Evolutionary conservation across 2,329 filamentous ascomycete species (phyloP).

Genomic region (Phialocephala subalpina): DNA sequence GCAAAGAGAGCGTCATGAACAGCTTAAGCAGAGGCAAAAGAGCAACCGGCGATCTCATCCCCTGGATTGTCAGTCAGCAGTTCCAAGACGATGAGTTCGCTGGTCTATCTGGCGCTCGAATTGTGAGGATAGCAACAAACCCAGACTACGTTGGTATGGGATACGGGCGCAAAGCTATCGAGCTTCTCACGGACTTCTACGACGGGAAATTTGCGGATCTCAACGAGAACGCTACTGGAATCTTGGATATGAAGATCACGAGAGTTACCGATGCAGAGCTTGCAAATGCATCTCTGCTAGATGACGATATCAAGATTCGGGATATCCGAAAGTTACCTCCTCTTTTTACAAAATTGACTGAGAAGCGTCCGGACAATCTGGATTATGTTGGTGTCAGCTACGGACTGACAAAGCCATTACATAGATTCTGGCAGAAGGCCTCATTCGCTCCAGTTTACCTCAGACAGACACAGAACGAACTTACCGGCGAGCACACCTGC

Average conservation of each 20-base stretch:
- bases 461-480: conserved; percentile 92
- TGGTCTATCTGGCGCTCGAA: conserved; percentile 85
- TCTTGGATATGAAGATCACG: conserved; percentile 68
- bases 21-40: conserved; percentile 88
- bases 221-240: conserved; percentile 70
- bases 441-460: conserved; percentile 91
- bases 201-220: conserved; percentile 90
- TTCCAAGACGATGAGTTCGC: conserved; percentile 99
- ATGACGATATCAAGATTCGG: conserved; percentile 88
- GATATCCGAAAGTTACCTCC: conserved; percentile 94
- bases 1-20: conserved; percentile 89
- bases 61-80: conserved; percentile 97
- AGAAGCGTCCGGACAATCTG: conserved; percentile 79
- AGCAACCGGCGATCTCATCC: conserved; percentile 91
- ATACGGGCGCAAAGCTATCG: conserved; percentile 87
- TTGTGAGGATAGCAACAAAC: conserved; percentile 96
- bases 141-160: conserved; percentile 93
- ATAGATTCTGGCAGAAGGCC: conserved; percentile 96
- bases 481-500: conserved; percentile 97
- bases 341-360: conserved; percentile 86
- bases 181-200: conserved; percentile 91
- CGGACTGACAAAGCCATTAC: conserved; percentile 84
- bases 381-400: conserved; percentile 98
- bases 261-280: conserved; percentile 86
- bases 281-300: conserved; percentile 75